These are phyloP conservation scores for Nevesoporus exiguus DNA, from an alignment of 768 basidiomycete species.

Conservation along the genomic window DNA sequence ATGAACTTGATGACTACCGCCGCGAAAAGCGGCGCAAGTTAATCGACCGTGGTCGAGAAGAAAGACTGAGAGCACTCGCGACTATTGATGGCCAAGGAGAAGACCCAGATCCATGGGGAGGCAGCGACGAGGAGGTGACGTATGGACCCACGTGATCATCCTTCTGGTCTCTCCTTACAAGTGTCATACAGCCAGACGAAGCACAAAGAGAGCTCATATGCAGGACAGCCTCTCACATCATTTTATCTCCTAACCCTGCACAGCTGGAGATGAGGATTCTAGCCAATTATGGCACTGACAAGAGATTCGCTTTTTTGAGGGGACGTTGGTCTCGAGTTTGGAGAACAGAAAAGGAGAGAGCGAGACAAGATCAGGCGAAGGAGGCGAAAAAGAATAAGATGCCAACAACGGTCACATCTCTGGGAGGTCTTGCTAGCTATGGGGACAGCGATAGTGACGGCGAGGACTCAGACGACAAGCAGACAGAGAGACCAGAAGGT, in stretches of 20 bases:
- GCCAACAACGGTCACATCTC: conserved; percentile 18
- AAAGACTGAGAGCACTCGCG: conserved; percentile 57
- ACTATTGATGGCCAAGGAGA: conserved; percentile 41
- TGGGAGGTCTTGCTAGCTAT: conserved; percentile 60
- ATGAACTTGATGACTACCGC: conserved; percentile 63
- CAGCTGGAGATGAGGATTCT: conserved; percentile 87
- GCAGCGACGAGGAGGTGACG: conserved; percentile 67
- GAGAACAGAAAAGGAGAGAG: conserved; percentile 51
- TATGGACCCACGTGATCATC: background rate
- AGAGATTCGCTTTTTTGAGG: conserved; percentile 75
- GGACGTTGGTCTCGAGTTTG: conserved; percentile 73
- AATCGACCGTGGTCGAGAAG: conserved; percentile 57
- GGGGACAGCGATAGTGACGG: conserved; percentile 51
- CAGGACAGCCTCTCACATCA: conserved; percentile 67
- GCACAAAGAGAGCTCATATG: conserved; percentile 63
- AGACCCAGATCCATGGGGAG: conserved; percentile 57
- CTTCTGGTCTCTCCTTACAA: conserved; percentile 9
- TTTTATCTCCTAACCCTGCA: conserved; percentile 69
- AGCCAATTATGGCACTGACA: conserved; percentile 77
- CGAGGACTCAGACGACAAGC: conserved; percentile 29
- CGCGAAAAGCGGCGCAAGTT: conserved; percentile 64
- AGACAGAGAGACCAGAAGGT: conserved; percentile 2
- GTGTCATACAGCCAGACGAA: conserved; percentile 50
- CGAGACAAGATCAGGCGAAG: conserved; percentile 28
- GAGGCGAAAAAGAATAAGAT: conserved; percentile 22